Evolutionary conservation across 352 stramenopile species (phyloP).

Genomic region (Pythium plurisporium): DNA sequence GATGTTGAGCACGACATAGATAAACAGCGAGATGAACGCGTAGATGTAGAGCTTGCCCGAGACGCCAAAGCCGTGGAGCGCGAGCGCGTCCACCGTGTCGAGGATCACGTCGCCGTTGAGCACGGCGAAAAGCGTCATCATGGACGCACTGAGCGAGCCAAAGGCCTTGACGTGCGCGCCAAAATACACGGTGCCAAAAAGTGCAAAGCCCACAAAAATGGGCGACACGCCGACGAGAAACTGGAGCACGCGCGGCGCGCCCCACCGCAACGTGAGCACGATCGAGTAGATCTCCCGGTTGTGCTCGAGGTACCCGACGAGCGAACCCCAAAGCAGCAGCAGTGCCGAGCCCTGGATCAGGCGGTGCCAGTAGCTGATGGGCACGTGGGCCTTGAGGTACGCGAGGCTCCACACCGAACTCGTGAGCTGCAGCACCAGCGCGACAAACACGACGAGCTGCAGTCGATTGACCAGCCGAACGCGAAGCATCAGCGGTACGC

Average conservation of each 20-base stretch:
- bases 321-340: conserved; percentile 75
- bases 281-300: conserved; percentile 87
- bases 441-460: conserved; percentile 52
- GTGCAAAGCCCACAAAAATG: conserved; percentile 84
- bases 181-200: conserved; percentile 90
- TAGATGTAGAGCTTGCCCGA: conserved; percentile 84
- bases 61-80: conserved; percentile 54
- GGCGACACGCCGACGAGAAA: conserved; percentile 87
- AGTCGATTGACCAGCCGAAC: conserved; percentile 67
- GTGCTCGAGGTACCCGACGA: conserved; percentile 87
- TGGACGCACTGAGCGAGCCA: conserved; percentile 53
- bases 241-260: conserved; percentile 73
- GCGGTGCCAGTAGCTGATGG: conserved; percentile 70
- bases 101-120: conserved; percentile 91
- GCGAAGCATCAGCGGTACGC: conserved; percentile 47
- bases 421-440: conserved; percentile 46
- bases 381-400: conserved; percentile 65
- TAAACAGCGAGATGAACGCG: conserved; percentile 89
- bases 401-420: conserved; percentile 75
- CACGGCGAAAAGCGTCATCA: conserved; percentile 84
- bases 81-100: conserved; percentile 86
- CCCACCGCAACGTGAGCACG: conserved; percentile 85
- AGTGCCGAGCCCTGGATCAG: conserved; percentile 63
- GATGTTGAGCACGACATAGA: conserved; percentile 92
- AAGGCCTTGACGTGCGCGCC: conserved; percentile 77